Base-by-base conservation (phyloP, 2,329 filamentous ascomycete species). In the Cladophialophora bantiana region DNA sequence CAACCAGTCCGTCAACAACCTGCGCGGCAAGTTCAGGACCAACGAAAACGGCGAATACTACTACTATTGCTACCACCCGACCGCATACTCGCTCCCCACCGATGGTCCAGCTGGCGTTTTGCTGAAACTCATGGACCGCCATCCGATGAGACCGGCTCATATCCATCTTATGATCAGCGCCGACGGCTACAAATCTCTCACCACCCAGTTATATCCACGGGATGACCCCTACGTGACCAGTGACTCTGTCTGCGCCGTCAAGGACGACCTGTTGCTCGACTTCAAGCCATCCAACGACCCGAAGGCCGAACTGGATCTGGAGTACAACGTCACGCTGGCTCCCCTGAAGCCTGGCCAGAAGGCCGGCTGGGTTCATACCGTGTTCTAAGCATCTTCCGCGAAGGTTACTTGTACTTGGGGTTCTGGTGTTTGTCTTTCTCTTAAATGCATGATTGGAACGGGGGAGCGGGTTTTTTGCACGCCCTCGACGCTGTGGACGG, bases 31-130 rank as follows among this genome's bases (percentile, higher is more conserved):
- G 82, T 92, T 92, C 83, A 85, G 84, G 73, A 86, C 88, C 70
- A 86, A 91, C 77, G 85, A 85, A 73, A 84, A 92, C 69, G 90
- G 90, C 73, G 84, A 88, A 77, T 91, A 89, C 80, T 85, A 83
- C 80, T 89, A 91, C 79, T 92, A 92, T 85, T 92, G 89, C 83
- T 86, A 89, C 75, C 84, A 90, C 79, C 90, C 90, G 0, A 92
- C 90, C 0, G 87, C 88, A 4, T 92, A 92, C 80, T 89, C 88
- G 45, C 83, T 92, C 68, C 89, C 89, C 53, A 88, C 84, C 59
- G 87, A 90, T 73, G 89, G 82, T 10, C 85, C 85, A 38, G 83
- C 84, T 26, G 84, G 81, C 73, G 80, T 81, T 13, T 78, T 88
- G 18, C 80, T 88, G 70, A 78, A 78, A 38, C 74, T 84, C 1